phyloP scores from a whole-genome alignment of 768 basidiomycete species.

The Piloderma croceum region DNA sequence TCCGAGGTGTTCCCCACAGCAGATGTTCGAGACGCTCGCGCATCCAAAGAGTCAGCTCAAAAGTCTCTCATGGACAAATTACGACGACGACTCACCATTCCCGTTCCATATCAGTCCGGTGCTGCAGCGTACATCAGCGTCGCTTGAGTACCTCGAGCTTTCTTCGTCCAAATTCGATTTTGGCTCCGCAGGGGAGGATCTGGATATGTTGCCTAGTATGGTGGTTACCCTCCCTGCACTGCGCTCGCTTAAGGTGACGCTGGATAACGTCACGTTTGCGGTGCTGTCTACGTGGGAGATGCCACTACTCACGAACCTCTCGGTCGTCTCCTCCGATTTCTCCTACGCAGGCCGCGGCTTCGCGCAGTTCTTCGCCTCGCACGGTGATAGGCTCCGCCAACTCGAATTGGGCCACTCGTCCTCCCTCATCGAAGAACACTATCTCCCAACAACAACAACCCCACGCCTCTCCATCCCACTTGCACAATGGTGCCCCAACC shows the following conservation, averaged over 20 bases:
- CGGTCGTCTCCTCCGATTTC: conserved; percentile 67
- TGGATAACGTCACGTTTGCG: conserved; percentile 67
- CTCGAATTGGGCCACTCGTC: conserved; percentile 71
- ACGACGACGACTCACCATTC: conserved; percentile 54
- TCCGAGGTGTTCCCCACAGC: conserved; percentile 45
- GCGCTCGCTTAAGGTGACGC: conserved; percentile 61
- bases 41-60: conserved; percentile 48
- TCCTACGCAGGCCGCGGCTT: conserved; percentile 64
- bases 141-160: conserved; percentile 65
- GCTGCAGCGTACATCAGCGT: conserved; percentile 43
- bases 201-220: conserved; percentile 11
- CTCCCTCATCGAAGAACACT: conserved; percentile 61
- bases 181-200: too few species aligned
- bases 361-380: conserved; percentile 56
- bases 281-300: conserved; percentile 64
- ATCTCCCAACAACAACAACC: conserved; percentile 44
- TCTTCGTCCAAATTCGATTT: conserved; percentile 49
- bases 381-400: conserved; percentile 56
- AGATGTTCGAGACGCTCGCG: conserved; percentile 54
- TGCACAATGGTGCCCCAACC: conserved; percentile 65
- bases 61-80: conserved; percentile 66
- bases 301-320: conserved; percentile 57
- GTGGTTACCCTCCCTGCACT: conserved; percentile 55
- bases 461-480: conserved; percentile 39
- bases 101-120: conserved; percentile 52